Conservation (phyloP, 495 filamentous ascomycete genomes). For the Massariosphaeria phaeospora region DNA sequence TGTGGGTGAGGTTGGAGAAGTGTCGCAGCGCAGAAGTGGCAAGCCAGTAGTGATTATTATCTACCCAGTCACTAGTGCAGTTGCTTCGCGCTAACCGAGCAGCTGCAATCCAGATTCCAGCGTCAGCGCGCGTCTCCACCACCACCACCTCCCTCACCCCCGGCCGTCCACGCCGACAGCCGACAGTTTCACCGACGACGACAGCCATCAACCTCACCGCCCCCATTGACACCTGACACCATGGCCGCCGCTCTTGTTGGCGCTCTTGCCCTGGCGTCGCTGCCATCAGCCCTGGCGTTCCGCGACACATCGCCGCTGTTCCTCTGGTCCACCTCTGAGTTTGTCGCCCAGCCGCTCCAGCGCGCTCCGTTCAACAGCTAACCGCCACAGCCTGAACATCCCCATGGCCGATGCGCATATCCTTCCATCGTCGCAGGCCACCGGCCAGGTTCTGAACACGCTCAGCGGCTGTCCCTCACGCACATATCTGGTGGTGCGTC, state of each 20-base stretch:
- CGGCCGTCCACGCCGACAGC: background rate
- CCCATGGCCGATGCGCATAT: conserved; percentile 1
- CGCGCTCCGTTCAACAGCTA: conserved; percentile 17
- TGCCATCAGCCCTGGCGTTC: conserved; percentile 62
- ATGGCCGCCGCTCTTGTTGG: conserved; percentile 41
- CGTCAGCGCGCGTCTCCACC: too few relatives aligned
- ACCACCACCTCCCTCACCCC: background rate
- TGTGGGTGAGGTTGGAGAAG: background rate
- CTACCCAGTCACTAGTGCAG: too few relatives aligned
- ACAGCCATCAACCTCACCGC: background rate
- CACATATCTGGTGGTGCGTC: conserved; percentile 74
- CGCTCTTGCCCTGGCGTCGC: conserved; percentile 54
- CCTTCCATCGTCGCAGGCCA: conserved; percentile 14
- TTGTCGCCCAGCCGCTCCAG: conserved; percentile 39
- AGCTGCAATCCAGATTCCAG: too few relatives aligned
- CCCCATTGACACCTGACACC: conserved; percentile 5
- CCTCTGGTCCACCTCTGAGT: conserved; percentile 75
- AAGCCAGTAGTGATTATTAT: too few relatives aligned
- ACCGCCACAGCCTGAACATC: conserved; percentile 8
- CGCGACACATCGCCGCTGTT: conserved; percentile 82
- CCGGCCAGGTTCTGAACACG: conserved; percentile 36
- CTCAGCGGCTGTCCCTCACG: conserved; percentile 67
- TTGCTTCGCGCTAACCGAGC: too few relatives aligned
- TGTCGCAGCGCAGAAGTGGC: too few relatives aligned
- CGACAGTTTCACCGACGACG: conserved; percentile 3